Base-by-base conservation (phyloP, 2,329 filamentous ascomycete genomes). In the Scedosporium boydii region DNA sequence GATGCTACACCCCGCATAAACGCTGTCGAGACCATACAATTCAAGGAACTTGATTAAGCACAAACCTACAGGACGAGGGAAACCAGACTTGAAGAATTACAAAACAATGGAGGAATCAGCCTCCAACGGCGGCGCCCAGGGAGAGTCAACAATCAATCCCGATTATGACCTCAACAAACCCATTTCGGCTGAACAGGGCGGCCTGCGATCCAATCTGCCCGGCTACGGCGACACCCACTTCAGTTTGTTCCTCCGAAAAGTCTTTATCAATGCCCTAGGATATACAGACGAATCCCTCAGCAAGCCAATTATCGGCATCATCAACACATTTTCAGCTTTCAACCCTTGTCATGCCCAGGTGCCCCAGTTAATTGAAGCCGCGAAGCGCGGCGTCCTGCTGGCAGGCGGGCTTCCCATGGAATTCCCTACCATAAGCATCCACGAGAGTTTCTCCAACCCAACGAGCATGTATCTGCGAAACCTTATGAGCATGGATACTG, bases 401-500 rank as follows among this genome's bases (percentile, higher is more conserved):
- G 78, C 77, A 58, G 88, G 88, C 2, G 88, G 87, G 0, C 72
- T 91, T 29, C 85, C 88, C 0, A 80, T 91, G 23, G 87, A 90
- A 46, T 91, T 91, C 66, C 88, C 88, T 0, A 91, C 88, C 0
- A 90, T 91, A 62, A 89, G 85, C 65, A 69, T 91, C 0, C 85
- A 88, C 66, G 88, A 91, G 77, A 82, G 78, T 2, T 91, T 91
- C 69, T 79, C 87, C 0, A 77, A 80, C 53, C 88, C 88, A 2
- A 90, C 88, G 4, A 90, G 87, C 74, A 90, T 91, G 88, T 90
- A 85, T 62, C 69, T 91, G 58, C 74, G 88, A 38, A 91, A 91
- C 66, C 69, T 91, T 62, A 91, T 91, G 88, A 87, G 85, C 66
- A 89, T 91, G 86, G 88, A 91, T 69, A 91, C 88, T 0, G 88